These are phyloP conservation scores for Pichia cephalocereana DNA, from an alignment of 805 yeast genomes.

Conservation along the genomic window DNA sequence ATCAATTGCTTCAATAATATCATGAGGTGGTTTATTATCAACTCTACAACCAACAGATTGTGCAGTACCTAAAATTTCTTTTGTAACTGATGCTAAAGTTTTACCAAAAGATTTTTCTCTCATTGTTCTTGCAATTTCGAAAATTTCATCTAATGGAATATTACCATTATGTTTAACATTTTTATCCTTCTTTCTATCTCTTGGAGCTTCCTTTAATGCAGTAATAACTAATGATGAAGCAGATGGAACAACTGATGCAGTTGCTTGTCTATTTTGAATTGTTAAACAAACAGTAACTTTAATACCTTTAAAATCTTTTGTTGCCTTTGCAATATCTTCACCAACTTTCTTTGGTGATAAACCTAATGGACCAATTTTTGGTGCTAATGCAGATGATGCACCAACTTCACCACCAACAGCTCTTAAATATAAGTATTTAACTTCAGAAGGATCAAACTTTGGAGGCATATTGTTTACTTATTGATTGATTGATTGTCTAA, in stretches of 20 bases:
- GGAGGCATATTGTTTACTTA: conserved; percentile 66
- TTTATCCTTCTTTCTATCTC: conserved; percentile 99
- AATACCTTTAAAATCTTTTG: conserved; percentile 98
- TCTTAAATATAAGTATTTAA: conserved; percentile 96
- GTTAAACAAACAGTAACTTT: conserved; percentile 97
- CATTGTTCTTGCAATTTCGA: conserved; percentile 97
- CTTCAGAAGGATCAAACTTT: conserved; percentile 98
- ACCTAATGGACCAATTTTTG: conserved; percentile 99
- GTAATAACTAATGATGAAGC: conserved; percentile 98
- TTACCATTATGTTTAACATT: conserved; percentile 99
- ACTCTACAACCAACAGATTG: conserved; percentile 99
- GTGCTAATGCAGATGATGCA: conserved; percentile 99
- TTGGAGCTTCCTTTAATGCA: conserved; percentile 98
- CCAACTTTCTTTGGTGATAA: conserved; percentile 99
- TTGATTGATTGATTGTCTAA: background rate
- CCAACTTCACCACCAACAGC: conserved; percentile 99
- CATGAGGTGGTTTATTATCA: conserved; percentile 99
- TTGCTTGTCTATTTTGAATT: conserved; percentile 99
- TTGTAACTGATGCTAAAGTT: conserved; percentile 91
- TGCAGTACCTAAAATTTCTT: conserved; percentile 99
- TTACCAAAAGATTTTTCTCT: conserved; percentile 96
- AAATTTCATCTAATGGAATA: conserved; percentile 93
- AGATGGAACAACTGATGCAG: conserved; percentile 97
- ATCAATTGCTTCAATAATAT: conserved; percentile 95
- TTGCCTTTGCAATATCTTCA: conserved; percentile 99